Percentiles rank a stretch among this genome's conserved stretches.
These are phyloP conservation scores for Eucalyptus erythrocorys DNA, from an alignment of 345 rosid species.

Conservation along the genomic window DNA sequence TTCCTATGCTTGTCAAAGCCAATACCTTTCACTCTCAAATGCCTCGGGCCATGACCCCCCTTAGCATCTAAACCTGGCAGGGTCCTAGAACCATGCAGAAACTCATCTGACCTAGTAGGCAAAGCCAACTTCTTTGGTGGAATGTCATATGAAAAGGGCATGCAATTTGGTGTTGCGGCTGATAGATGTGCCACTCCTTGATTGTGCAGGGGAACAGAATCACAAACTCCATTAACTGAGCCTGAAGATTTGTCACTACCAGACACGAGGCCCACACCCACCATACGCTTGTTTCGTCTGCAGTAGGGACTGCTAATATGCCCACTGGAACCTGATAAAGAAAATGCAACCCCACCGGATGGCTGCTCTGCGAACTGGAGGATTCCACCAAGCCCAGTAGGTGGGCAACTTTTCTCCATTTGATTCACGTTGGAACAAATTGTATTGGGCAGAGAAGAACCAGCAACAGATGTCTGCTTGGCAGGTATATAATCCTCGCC, in stretches of 20 bases:
- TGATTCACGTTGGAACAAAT: not conserved
- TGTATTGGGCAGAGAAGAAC: not conserved
- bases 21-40: not conserved
- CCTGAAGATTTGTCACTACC: not conserved
- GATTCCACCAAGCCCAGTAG: not conserved
- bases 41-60: not conserved
- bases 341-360: not conserved
- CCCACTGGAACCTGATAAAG: not conserved
- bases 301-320: not conserved
- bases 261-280: not conserved
- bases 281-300: not conserved
- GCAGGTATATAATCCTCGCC: not conserved
- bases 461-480: not conserved
- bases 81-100: slow-evolving; percentile 12
- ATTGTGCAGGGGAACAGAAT: slow-evolving; percentile 26
- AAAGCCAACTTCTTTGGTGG: slow-evolving; percentile 14
- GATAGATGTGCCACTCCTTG: slow-evolving; percentile 32
- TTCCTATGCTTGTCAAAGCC: not conserved
- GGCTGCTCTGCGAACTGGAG: not conserved
- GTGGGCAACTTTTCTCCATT: not conserved
- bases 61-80: not conserved
- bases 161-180: slow-evolving; percentile 25
- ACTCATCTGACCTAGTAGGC: slow-evolving; percentile 9
- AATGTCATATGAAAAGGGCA: slow-evolving; percentile 19
- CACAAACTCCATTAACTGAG: slow-evolving; percentile 9